phyloP scores from a whole-genome alignment of 139 green algal genomes.

The Volvox africanus region DNA sequence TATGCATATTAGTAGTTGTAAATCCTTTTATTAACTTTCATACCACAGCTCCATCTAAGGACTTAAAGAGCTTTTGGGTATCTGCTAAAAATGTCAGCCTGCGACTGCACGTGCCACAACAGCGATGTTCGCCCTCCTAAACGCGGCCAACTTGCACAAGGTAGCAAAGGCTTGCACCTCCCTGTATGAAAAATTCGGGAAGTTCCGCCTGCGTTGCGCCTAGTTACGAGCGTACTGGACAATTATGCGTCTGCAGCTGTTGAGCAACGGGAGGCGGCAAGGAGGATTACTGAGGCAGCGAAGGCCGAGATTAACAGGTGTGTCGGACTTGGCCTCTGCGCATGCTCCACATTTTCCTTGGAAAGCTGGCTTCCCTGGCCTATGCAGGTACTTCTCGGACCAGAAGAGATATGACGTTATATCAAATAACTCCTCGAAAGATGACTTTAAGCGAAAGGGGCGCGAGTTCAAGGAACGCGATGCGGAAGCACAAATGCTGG shows the following conservation, averaged over 20 bases:
- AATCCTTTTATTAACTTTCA: too few relatives aligned
- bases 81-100: conserved; percentile 22
- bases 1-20: not conserved
- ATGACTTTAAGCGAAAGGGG: conserved; percentile 66
- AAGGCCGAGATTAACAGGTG: conserved; percentile 63
- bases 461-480: conserved; percentile 64
- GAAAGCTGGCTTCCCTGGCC: not conserved
- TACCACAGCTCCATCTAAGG: too few relatives aligned
- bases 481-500: conserved; percentile 65
- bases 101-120: conserved; percentile 54
- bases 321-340: conserved; percentile 9
- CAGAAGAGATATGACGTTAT: conserved; percentile 59
- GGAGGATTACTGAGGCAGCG: conserved; percentile 55
- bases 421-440: conserved; percentile 54
- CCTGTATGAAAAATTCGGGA: not conserved
- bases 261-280: conserved; percentile 62
- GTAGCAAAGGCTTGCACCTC: not conserved
- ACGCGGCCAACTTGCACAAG: conserved; percentile 38
- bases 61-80: too few relatives aligned
- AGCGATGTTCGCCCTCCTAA: conserved; percentile 16
- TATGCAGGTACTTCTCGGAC: conserved; percentile 69
- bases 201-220: not conserved
- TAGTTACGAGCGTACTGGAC: not conserved
- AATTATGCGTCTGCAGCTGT: conserved; percentile 53
- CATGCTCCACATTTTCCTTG: not conserved